phyloP scores from a whole-genome alignment of 176 grass and related monocot genomes.

The Oryza officinalis region DNA sequence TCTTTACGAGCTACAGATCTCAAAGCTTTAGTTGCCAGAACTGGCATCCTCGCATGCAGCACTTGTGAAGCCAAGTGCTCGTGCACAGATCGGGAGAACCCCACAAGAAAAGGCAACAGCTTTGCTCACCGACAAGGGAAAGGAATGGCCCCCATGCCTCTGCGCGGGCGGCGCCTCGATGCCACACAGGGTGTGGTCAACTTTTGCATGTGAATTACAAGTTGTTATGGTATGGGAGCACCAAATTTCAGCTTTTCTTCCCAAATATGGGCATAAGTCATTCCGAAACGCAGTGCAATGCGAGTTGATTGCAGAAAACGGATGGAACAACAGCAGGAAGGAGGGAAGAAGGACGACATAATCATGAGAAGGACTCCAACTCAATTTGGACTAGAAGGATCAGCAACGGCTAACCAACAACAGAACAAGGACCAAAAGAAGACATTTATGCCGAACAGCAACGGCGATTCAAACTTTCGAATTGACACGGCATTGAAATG shows the following conservation, averaged over 20 bases:
- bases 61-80: slow-evolving; percentile 38
- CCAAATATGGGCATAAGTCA: slow-evolving; percentile 7
- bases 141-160: slow-evolving; percentile 12
- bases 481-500: slow-evolving; percentile 35
- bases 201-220: slow-evolving; percentile 43
- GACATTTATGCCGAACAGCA: not conserved
- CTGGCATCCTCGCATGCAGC: slow-evolving; percentile 12
- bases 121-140: slow-evolving; percentile 52
- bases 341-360: not conserved
- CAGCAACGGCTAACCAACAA: not conserved
- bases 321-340: not conserved
- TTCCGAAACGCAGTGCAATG: slow-evolving; percentile 4
- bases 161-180: slow-evolving; percentile 5
- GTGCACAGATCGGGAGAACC: slow-evolving; percentile 33
- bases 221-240: slow-evolving; percentile 25
- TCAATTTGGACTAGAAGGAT: slow-evolving; percentile 3
- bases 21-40: slow-evolving; percentile 22
- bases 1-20: slow-evolving; percentile 43
- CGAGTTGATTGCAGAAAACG: not conserved
- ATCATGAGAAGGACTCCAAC: slow-evolving; percentile 18
- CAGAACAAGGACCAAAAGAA: slow-evolving; percentile 14
- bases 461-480: slow-evolving; percentile 35
- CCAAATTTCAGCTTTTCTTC: slow-evolving; percentile 29
- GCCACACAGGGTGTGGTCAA: slow-evolving; percentile 26
- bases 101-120: slow-evolving; percentile 43